Conservation (phyloP, 1,284 basidiomycete genomes). For the Fomitopsis pinicola region DNA sequence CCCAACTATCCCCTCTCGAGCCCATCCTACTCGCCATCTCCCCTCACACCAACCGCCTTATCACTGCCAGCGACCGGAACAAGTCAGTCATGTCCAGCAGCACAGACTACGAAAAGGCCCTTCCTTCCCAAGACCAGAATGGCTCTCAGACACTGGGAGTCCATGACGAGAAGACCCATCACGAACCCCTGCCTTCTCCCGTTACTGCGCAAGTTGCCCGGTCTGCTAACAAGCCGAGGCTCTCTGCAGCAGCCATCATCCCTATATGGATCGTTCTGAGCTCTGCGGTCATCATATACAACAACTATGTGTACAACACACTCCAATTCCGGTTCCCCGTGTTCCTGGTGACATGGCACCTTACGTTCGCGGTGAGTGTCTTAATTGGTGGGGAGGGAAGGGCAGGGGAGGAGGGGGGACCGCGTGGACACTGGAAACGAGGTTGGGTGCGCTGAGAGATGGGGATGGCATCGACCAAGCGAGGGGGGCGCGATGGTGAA, state of each 20-base stretch:
- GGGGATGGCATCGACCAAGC: no score
- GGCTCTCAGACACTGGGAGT: conserved; percentile 26
- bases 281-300: conserved; percentile 94
- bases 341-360: conserved; percentile 86
- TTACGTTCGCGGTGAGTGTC: conserved; percentile 72
- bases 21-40: not conserved
- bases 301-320: conserved; percentile 87
- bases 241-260: conserved; percentile 68
- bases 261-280: conserved; percentile 90
- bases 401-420: not conserved
- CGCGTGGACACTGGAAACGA: not conserved
- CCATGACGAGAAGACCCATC: conserved; percentile 21
- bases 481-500: no score
- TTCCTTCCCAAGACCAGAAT: conserved; percentile 14
- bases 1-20: not conserved
- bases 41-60: not conserved
- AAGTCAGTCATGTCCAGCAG: conserved; percentile 8
- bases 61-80: not conserved
- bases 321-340: conserved; percentile 84
- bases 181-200: conserved; percentile 45
- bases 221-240: conserved; percentile 34
- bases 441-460: not conserved
- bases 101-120: conserved; percentile 19
- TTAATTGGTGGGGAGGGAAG: not conserved
- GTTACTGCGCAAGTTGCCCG: conserved; percentile 40